Percentiles rank a stretch among this genome's conserved stretches.
These are phyloP conservation scores for Epichloe hybrida DNA, from an alignment of 2,329 filamentous ascomycete species.

Conservation along the genomic window DNA sequence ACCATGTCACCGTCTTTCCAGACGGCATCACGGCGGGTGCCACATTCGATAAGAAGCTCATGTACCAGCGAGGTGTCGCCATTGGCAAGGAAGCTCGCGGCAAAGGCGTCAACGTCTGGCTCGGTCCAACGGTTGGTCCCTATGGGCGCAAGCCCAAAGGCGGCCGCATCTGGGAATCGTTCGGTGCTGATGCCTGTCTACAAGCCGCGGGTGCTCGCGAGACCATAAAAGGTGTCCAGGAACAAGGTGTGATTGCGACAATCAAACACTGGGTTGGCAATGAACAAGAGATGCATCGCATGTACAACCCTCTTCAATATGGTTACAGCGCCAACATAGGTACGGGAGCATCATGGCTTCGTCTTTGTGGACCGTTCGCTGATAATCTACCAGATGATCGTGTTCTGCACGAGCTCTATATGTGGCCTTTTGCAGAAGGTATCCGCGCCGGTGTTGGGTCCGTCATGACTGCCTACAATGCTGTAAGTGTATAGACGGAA, in stretches of 20 bases:
- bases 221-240: conserved; percentile 61
- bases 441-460: conserved; percentile 66
- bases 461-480: conserved; percentile 80
- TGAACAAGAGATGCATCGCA: conserved; percentile 51
- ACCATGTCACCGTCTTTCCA: conserved; percentile 65
- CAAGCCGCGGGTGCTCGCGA: conserved; percentile 66
- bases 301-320: conserved; percentile 37
- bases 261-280: conserved; percentile 43
- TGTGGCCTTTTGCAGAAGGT: conserved; percentile 75
- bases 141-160: conserved; percentile 59
- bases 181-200: conserved; percentile 56
- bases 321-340: conserved; percentile 63
- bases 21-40: conserved; percentile 65
- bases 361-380: background rate
- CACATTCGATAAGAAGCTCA: conserved; percentile 60
- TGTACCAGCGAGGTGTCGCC: conserved; percentile 53
- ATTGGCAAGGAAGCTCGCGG: conserved; percentile 59
- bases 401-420: conserved; percentile 61
- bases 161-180: conserved; percentile 65
- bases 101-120: conserved; percentile 58
- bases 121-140: conserved; percentile 59
- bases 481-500: conserved; percentile 18
- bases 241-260: conserved; percentile 42
- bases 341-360: conserved; percentile 18
- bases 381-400: conserved; percentile 42